Evolutionary conservation across 768 basidiomycete species (phyloP).

Genomic region (Suillus subluteus): DNA sequence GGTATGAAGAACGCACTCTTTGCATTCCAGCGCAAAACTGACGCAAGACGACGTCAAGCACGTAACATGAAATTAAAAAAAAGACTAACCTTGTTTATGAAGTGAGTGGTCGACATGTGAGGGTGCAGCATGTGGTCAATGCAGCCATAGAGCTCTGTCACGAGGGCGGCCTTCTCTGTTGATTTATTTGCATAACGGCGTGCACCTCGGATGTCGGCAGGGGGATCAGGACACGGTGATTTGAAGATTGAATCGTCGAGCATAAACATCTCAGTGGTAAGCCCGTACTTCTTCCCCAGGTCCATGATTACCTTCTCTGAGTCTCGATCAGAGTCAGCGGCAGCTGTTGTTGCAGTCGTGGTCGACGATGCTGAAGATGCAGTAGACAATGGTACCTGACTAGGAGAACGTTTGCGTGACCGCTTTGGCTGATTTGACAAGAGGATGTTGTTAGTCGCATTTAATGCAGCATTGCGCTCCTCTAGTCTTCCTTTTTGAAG

Average conservation of each 20-base stretch:
- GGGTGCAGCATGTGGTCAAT: background rate
- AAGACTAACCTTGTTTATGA: slow-evolving; percentile 2
- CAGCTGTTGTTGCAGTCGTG: background rate
- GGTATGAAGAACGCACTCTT: background rate
- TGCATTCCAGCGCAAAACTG: background rate
- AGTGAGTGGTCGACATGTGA: background rate
- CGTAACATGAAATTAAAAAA: background rate
- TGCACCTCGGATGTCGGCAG: background rate
- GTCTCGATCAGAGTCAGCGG: background rate
- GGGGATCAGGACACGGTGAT: background rate
- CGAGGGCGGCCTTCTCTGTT: background rate
- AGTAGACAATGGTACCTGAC: background rate
- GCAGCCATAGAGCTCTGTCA: background rate
- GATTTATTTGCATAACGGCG: background rate
- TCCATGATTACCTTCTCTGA: background rate
- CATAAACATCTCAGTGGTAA: background rate
- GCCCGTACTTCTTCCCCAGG: slow-evolving; percentile 3
- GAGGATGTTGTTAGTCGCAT: background rate
- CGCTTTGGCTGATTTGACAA: background rate
- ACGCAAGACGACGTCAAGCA: background rate
- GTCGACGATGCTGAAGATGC: background rate
- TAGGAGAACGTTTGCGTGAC: background rate
- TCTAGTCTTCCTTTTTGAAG: background rate
- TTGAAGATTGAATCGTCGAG: background rate
- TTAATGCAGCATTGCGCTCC: background rate